These are phyloP conservation scores for Claviceps arundinis DNA, from an alignment of 2,329 filamentous ascomycete species.

Conservation along the genomic window DNA sequence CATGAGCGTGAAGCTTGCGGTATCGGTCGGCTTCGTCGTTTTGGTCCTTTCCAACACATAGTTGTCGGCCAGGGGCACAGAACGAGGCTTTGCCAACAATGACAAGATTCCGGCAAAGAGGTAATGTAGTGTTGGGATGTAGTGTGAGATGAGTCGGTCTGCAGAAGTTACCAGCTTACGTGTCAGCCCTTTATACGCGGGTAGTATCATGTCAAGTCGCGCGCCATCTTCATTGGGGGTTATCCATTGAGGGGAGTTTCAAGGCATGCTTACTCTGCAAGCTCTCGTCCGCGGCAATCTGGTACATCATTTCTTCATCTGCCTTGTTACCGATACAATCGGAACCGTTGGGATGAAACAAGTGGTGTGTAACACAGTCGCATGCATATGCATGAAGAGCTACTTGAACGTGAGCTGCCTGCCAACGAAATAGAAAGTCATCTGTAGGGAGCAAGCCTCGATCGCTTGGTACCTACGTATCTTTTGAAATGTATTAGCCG, in stretches of 20 bases:
- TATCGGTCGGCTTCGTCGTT: slow-evolving; percentile 29
- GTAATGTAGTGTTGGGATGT: slow-evolving; percentile 38
- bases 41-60: slow-evolving; percentile 42
- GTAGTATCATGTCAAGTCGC: not conserved
- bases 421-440: not conserved
- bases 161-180: not conserved
- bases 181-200: not conserved
- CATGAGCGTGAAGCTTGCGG: slow-evolving; percentile 43
- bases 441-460: not conserved
- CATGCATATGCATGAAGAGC: slow-evolving; percentile 53
- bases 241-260: not conserved
- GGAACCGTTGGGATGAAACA: slow-evolving; percentile 54
- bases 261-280: slow-evolving; percentile 48
- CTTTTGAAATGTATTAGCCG: not conserved
- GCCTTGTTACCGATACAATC: slow-evolving; percentile 40
- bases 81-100: slow-evolving; percentile 38
- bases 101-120: slow-evolving; percentile 32
- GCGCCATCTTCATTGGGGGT: not conserved
- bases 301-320: slow-evolving; percentile 55
- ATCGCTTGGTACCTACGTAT: slow-evolving; percentile 2
- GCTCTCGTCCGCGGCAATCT: slow-evolving; percentile 54
- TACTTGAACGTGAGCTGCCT: slow-evolving; percentile 6
- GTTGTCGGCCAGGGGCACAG: slow-evolving; percentile 43
- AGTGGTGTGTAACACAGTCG: slow-evolving; percentile 54
- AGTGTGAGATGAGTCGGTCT: slow-evolving; percentile 48